Conservation (phyloP, 1,139 yeast genomes). For the Yamadazyma triangularis region DNA sequence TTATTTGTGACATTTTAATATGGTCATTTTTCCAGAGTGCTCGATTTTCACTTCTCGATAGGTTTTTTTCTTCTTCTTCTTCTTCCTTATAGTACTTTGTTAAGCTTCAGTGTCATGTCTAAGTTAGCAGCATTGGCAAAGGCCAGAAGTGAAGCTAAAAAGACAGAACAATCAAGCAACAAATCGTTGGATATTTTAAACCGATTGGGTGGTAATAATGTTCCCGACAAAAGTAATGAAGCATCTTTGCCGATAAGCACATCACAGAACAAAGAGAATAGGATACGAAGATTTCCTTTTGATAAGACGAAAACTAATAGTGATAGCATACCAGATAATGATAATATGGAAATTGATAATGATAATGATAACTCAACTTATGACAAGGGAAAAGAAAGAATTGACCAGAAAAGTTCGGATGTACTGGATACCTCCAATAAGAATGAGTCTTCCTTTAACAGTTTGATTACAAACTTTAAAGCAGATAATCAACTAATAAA, state of each 20-base stretch:
- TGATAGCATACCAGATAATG: neutral
- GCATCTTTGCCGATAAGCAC: no score
- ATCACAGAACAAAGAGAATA: neutral
- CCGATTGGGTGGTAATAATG: slow-evolving; percentile 8
- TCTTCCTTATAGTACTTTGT: neutral
- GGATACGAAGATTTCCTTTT: neutral
- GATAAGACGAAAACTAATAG: no score
- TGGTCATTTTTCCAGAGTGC: no score
- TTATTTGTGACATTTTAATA: no score
- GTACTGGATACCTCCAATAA: neutral
- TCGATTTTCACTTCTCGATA: no score
- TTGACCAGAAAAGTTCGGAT: no score
- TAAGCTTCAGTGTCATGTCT: slow-evolving; percentile 9
- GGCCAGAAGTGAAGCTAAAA: slow-evolving; percentile 20
- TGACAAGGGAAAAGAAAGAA: no score
- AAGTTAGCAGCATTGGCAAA: slow-evolving; percentile 49
- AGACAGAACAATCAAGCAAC: slow-evolving; percentile 7
- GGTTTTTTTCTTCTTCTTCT: no score
- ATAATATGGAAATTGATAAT: neutral
- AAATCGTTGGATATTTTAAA: slow-evolving; percentile 20
- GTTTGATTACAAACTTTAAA: no score
- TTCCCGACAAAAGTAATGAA: neutral
- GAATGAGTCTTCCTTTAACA: neutral
- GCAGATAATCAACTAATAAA: neutral
- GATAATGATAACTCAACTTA: neutral